These are phyloP conservation scores for Notholithocarpus densiflorus DNA, from an alignment of 306 rosid genomes.

Conservation along the genomic window DNA sequence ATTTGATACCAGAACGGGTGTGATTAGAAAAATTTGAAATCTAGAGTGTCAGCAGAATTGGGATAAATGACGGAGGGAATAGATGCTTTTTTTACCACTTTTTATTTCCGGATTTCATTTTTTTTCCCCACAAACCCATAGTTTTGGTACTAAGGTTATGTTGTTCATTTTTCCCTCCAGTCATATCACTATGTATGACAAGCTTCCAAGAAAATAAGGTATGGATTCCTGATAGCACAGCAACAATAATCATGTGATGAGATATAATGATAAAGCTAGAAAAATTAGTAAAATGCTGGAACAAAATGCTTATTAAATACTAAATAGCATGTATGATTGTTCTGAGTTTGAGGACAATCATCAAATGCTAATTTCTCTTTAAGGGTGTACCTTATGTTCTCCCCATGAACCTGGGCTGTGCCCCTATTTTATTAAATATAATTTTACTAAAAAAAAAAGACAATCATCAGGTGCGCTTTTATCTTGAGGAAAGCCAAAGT, in stretches of 20 bases:
- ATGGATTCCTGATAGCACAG: neutral
- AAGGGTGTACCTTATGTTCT: too few relatives aligned
- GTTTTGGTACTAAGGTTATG: too few relatives aligned
- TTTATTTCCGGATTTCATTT: too few relatives aligned
- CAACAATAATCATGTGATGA: neutral
- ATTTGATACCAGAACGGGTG: too few relatives aligned
- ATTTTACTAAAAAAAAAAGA: too few relatives aligned
- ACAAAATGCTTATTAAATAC: neutral
- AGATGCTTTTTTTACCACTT: too few relatives aligned
- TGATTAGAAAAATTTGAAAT: too few relatives aligned
- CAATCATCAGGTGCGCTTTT: neutral
- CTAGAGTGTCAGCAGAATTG: too few relatives aligned
- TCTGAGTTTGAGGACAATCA: neutral
- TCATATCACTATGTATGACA: neutral
- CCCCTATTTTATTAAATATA: too few relatives aligned
- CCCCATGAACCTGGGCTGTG: too few relatives aligned
- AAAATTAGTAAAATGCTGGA: neutral
- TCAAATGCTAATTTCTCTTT: neutral
- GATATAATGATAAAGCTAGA: neutral
- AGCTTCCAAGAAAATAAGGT: neutral
- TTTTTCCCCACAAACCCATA: too few relatives aligned
- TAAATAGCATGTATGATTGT: neutral
- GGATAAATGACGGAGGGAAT: too few relatives aligned
- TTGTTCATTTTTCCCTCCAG: neutral
- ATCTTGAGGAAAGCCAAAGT: neutral